Evolutionary conservation across 768 basidiomycete species (phyloP).

Genomic region (Mycena epipterygia): DNA sequence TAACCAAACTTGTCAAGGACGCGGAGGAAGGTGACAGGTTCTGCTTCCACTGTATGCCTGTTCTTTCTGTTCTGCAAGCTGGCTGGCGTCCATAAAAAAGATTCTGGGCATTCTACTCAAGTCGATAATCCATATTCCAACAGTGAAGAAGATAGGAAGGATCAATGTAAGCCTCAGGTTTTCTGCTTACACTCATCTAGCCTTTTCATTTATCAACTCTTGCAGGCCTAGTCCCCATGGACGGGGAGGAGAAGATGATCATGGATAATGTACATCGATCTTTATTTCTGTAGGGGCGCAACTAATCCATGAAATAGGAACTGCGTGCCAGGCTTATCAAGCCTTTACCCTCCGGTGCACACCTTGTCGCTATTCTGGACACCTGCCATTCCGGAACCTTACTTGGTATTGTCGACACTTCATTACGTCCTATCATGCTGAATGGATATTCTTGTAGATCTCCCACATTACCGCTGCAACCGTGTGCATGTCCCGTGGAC

Average conservation of each 20-base stretch:
- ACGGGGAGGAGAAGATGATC: slow-evolving; percentile 7
- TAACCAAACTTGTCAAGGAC: slow-evolving; percentile 8
- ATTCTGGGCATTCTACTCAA: slow-evolving; percentile 25
- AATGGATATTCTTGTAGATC: slow-evolving; percentile 17
- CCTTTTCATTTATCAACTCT: not conserved
- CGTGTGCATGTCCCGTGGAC: slow-evolving; percentile 5
- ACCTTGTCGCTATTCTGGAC: slow-evolving; percentile 22
- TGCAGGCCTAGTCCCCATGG: slow-evolving; percentile 14
- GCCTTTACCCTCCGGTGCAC: not conserved
- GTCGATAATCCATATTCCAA: not conserved
- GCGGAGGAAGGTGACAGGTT: slow-evolving; percentile 8
- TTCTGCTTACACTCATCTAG: not conserved
- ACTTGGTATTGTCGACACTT: not conserved
- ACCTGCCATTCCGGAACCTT: slow-evolving; percentile 21
- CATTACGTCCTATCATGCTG: not conserved
- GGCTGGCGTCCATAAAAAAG: not conserved
- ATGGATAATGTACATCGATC: not conserved
- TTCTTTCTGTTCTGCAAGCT: not conserved
- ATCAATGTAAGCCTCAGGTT: slow-evolving; percentile 27
- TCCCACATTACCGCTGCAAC: slow-evolving; percentile 7
- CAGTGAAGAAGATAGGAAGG: slow-evolving; percentile 30
- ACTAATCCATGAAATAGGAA: not conserved
- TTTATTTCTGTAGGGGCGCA: not conserved
- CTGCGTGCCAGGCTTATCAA: slow-evolving; percentile 1
- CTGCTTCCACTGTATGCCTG: slow-evolving; percentile 39